Evolutionary conservation across 345 rosid genomes (phyloP).

Genomic region (Euphorbia pulcherrima): DNA sequence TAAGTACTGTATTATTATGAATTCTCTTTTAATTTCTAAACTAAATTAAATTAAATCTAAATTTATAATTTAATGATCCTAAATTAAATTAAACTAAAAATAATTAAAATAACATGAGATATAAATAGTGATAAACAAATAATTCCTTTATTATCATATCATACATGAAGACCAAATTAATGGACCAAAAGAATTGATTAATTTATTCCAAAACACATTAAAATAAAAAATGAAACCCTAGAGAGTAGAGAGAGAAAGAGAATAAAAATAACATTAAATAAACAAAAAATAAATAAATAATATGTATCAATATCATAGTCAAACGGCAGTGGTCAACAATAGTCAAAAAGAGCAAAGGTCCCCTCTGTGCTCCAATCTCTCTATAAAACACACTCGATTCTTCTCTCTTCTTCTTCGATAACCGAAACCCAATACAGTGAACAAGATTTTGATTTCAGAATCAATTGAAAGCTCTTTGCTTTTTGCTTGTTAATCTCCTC

Average conservation of each 20-base stretch:
- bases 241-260: not conserved
- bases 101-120: too few species aligned
- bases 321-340: constrained; percentile 8
- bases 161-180: too few species aligned
- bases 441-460: not conserved
- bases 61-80: too few species aligned
- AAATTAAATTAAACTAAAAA: too few species aligned
- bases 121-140: too few species aligned
- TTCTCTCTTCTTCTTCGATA: constrained; percentile 2
- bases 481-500: not conserved
- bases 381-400: not conserved
- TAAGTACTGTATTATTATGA: too few species aligned
- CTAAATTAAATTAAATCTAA: too few species aligned
- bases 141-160: too few species aligned
- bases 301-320: not conserved
- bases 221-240: too few species aligned
- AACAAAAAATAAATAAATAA: not conserved
- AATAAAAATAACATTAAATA: not conserved
- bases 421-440: not conserved
- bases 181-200: too few species aligned
- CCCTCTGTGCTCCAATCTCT: not conserved
- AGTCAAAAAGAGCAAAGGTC: constrained; percentile 10
- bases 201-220: too few species aligned
- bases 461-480: not conserved
- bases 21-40: too few species aligned